Conservation (phyloP, 1,284 basidiomycete genomes). For the Macrocystidia cucumis region DNA sequence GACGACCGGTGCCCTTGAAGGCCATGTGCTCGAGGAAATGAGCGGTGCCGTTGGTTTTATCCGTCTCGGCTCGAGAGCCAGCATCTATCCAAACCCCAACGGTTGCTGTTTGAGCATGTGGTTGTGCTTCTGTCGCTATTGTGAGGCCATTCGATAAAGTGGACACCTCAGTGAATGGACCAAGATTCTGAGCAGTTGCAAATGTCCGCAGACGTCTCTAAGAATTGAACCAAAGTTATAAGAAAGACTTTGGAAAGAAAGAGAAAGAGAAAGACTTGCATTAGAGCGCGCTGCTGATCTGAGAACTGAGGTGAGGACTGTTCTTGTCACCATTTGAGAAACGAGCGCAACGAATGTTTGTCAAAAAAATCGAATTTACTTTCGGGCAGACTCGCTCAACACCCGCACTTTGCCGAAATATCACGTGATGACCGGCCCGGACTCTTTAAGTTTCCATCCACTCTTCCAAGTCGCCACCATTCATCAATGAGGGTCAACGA, state of each 20-base stretch:
- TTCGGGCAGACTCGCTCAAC: too few relatives aligned
- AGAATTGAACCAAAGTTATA: conserved; percentile 7
- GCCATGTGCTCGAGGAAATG: conserved; percentile 99
- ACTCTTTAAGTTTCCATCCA: too few relatives aligned
- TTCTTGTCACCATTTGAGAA: conserved; percentile 66
- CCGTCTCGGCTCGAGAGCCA: conserved; percentile 93
- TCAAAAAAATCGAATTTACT: too few relatives aligned
- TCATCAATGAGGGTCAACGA: too few relatives aligned
- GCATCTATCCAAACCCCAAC: conserved; percentile 99
- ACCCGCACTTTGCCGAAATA: too few relatives aligned
- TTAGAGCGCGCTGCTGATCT: conserved; percentile 48
- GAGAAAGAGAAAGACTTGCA: conserved; percentile 27
- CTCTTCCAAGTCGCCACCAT: too few relatives aligned
- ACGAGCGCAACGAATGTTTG: too few relatives aligned
- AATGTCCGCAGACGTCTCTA: conserved; percentile 39
- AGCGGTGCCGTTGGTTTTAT: conserved; percentile 91
- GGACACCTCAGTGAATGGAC: conserved; percentile 81
- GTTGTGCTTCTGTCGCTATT: conserved; percentile 88
- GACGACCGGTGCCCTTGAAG: conserved; percentile 89
- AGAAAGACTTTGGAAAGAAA: conserved; percentile 4
- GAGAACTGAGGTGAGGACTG: conserved; percentile 57
- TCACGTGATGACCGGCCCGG: too few relatives aligned
- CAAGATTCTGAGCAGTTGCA: conserved; percentile 64
- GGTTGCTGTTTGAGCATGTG: conserved; percentile 95
- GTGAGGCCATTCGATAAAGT: conserved; percentile 90